Conservation (phyloP, 257 asterid species). For the Buddleja alternifolia region DNA sequence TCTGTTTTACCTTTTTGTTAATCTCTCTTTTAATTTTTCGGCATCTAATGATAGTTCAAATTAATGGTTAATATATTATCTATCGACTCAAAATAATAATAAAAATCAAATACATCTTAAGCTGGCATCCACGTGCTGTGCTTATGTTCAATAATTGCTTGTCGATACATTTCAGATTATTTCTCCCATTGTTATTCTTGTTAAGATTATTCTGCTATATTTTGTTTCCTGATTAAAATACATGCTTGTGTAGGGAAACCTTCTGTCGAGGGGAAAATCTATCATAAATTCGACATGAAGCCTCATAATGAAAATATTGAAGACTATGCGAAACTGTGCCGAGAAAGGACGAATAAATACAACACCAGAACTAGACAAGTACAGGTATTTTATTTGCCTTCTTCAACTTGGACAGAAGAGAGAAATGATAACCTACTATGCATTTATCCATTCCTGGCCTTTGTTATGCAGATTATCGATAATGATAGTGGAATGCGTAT, state of each 20-base stretch:
- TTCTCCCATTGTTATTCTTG: background rate
- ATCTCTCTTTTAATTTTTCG: background rate
- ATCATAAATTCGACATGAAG: slow-evolving; percentile 83
- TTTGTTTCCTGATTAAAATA: slow-evolving; percentile 18
- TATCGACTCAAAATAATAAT: slow-evolving; percentile 1
- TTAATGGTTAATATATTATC: background rate
- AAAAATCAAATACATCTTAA: background rate
- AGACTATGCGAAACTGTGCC: slow-evolving; percentile 72
- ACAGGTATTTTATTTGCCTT: slow-evolving; percentile 44
- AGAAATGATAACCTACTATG: background rate
- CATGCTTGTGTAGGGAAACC: slow-evolving; percentile 54
- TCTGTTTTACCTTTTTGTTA: background rate
- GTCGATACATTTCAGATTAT: slow-evolving; percentile 8
- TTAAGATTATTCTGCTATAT: background rate
- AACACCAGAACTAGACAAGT: slow-evolving; percentile 66
- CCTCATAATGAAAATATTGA: slow-evolving; percentile 63
- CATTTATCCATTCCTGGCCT: background rate
- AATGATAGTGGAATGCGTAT: slow-evolving; percentile 68
- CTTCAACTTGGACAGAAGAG: slow-evolving; percentile 15
- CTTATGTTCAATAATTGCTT: background rate
- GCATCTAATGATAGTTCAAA: background rate
- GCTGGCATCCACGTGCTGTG: background rate
- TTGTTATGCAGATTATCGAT: slow-evolving; percentile 59
- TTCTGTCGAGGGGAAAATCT: slow-evolving; percentile 83
- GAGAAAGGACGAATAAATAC: slow-evolving; percentile 77